A percentile compares a stretch with the other conserved stretches of the same genome.
These are phyloP conservation scores for Cercospora berteroae DNA, from an alignment of 2,329 filamentous ascomycete species.

Conservation along the genomic window DNA sequence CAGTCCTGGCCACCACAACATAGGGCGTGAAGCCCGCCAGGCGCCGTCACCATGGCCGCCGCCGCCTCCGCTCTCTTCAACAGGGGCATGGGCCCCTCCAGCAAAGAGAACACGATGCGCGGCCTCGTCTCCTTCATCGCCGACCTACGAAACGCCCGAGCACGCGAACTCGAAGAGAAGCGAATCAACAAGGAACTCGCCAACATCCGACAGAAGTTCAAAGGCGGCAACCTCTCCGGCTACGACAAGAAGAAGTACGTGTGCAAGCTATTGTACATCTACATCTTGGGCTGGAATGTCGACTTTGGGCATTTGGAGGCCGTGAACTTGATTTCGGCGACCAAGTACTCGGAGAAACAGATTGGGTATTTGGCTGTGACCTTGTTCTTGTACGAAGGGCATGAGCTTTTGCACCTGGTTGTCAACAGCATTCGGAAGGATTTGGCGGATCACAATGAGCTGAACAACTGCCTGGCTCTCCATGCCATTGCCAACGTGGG, in stretches of 20 bases:
- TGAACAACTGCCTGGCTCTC: slow-evolving; percentile 93
- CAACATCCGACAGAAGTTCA: slow-evolving; percentile 98
- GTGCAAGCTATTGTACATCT: slow-evolving; percentile 99
- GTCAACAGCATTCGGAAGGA: slow-evolving; percentile 99
- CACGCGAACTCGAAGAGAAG: slow-evolving; percentile 95
- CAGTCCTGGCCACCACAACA: slow-evolving; percentile 12
- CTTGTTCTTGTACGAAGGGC: slow-evolving; percentile 92
- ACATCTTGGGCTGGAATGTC: slow-evolving; percentile 98
- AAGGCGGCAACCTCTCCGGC: slow-evolving; percentile 78
- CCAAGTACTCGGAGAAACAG: slow-evolving; percentile 98
- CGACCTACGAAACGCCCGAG: slow-evolving; percentile 89
- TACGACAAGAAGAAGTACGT: slow-evolving; percentile 99
- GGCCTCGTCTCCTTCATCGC: slow-evolving; percentile 98
- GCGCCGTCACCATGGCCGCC: slow-evolving; percentile 33
- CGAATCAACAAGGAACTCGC: slow-evolving; percentile 99
- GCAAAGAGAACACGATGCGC: slow-evolving; percentile 41
- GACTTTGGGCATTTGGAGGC: slow-evolving; percentile 98
- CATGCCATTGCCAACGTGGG: slow-evolving; percentile 98
- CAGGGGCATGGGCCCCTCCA: slow-evolving; percentile 34
- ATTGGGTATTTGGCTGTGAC: slow-evolving; percentile 98
- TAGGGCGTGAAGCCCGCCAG: slow-evolving; percentile 25
- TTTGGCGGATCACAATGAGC: slow-evolving; percentile 87
- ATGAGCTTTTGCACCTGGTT: slow-evolving; percentile 91
- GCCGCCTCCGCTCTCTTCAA: slow-evolving; percentile 39
- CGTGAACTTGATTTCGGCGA: slow-evolving; percentile 93